Percentiles rank a stretch among this genome's conserved stretches.
These are phyloP conservation scores for Vanderwaltozyma polyspora DNA, from an alignment of 805 yeast species.

Conservation along the genomic window DNA sequence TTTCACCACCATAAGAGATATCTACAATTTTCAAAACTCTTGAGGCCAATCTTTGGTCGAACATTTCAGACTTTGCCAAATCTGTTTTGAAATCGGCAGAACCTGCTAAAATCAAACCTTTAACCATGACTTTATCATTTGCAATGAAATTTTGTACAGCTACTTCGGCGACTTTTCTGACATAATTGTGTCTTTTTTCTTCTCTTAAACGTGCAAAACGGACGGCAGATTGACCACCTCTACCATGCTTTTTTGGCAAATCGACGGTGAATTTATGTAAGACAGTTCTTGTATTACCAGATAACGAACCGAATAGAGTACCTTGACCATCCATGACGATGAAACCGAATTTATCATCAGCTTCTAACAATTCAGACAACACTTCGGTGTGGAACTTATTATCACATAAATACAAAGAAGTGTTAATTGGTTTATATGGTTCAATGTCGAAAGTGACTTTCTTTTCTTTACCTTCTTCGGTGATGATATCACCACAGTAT, in stretches of 20 bases:
- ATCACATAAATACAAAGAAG: slow-evolving; percentile 92
- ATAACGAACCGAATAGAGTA: slow-evolving; percentile 84
- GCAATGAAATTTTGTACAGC: slow-evolving; percentile 96
- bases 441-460: slow-evolving; percentile 94
- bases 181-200: slow-evolving; percentile 97
- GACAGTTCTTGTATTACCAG: slow-evolving; percentile 95
- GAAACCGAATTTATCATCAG: slow-evolving; percentile 94
- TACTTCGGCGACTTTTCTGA: slow-evolving; percentile 94
- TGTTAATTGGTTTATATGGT: slow-evolving; percentile 97
- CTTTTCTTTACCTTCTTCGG: slow-evolving; percentile 95
- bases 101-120: slow-evolving; percentile 95
- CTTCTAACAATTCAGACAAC: slow-evolving; percentile 81
- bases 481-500: slow-evolving; percentile 96
- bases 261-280: slow-evolving; percentile 94
- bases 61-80: slow-evolving; percentile 82
- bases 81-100: slow-evolving; percentile 98
- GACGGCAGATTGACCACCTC: slow-evolving; percentile 99
- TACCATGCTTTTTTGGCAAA: slow-evolving; percentile 98
- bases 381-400: slow-evolving; percentile 98
- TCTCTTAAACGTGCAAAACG: slow-evolving; percentile 99
- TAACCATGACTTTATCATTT: slow-evolving; percentile 86
- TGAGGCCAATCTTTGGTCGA: slow-evolving; percentile 78
- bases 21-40: slow-evolving; percentile 90
- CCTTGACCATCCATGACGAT: slow-evolving; percentile 99
- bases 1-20: slow-evolving; percentile 98